These are phyloP conservation scores for Blastomyces parvus DNA, from an alignment of 2,329 filamentous ascomycete species.

Conservation along the genomic window DNA sequence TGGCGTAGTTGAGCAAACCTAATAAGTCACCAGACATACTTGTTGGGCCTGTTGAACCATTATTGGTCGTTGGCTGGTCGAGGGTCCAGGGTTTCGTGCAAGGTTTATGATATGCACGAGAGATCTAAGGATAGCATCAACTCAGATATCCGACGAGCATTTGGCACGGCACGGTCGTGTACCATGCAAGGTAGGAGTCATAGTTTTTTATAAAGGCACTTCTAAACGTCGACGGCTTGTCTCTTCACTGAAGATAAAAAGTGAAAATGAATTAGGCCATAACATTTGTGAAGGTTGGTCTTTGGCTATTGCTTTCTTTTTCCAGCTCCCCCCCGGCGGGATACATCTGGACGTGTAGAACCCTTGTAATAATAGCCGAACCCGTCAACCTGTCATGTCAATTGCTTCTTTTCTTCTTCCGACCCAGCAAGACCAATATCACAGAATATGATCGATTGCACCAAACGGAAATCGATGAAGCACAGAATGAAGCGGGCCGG, in stretches of 20 bases:
- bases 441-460: not conserved
- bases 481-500: not conserved
- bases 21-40: not conserved
- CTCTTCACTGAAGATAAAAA: not conserved
- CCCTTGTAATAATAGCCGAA: not conserved
- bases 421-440: not conserved
- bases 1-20: not conserved
- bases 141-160: constrained; percentile 1
- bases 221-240: not conserved
- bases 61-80: not conserved
- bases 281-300: not conserved
- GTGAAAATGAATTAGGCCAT: not conserved
- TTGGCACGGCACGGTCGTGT: not conserved
- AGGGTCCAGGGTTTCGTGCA: not conserved
- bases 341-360: not conserved
- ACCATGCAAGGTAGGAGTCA: not conserved
- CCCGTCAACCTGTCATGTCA: not conserved
- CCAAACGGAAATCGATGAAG: not conserved
- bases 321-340: not conserved
- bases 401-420: not conserved
- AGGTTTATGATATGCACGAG: constrained; percentile 3
- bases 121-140: not conserved
- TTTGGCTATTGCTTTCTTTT: not conserved
- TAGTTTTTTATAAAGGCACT: too few relatives aligned
- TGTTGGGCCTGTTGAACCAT: not conserved